phyloP scores from a whole-genome alignment of 2,329 filamentous ascomycete species.

The Penicillium oxalicum region DNA sequence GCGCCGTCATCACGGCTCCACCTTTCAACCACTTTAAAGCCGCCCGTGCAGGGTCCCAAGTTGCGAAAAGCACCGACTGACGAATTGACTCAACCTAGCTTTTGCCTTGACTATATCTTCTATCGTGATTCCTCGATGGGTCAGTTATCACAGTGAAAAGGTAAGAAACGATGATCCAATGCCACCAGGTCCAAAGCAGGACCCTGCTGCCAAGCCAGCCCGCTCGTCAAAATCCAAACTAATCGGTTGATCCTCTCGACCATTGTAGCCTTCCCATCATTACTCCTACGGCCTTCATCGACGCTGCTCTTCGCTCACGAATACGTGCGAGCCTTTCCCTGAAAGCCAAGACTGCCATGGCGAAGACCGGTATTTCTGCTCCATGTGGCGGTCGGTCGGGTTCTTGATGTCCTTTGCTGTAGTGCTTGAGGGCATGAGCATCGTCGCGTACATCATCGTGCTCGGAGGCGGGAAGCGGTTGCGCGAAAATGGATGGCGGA shows the following conservation, averaged over 20 bases:
- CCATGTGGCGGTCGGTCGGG: slow-evolving; percentile 81
- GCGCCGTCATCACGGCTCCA: neutral
- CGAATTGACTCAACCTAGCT: slow-evolving; percentile 24
- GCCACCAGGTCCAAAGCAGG: too few species aligned
- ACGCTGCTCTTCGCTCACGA: slow-evolving; percentile 66
- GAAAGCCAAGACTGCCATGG: slow-evolving; percentile 60
- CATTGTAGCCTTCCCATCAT: slow-evolving; percentile 44
- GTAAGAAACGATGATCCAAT: slow-evolving; percentile 19
- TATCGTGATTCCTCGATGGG: slow-evolving; percentile 45
- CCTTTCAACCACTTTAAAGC: neutral
- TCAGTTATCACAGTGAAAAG: slow-evolving; percentile 42
- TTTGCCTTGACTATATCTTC: slow-evolving; percentile 42
- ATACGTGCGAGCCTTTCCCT: slow-evolving; percentile 56
- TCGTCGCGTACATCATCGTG: slow-evolving; percentile 75
- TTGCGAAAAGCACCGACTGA: slow-evolving; percentile 1
- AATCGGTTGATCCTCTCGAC: neutral
- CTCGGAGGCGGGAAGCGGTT: slow-evolving; percentile 72
- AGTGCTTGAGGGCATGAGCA: slow-evolving; percentile 70
- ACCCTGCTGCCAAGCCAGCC: neutral
- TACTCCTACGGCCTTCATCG: slow-evolving; percentile 73
- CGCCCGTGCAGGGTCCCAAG: neutral
- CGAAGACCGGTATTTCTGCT: slow-evolving; percentile 72
- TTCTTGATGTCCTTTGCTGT: slow-evolving; percentile 82
- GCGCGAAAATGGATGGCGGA: slow-evolving; percentile 75
- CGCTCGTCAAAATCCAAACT: neutral